Conservation (phyloP, 2,329 filamentous ascomycete genomes). For the Coniochaeta pulveracea region DNA sequence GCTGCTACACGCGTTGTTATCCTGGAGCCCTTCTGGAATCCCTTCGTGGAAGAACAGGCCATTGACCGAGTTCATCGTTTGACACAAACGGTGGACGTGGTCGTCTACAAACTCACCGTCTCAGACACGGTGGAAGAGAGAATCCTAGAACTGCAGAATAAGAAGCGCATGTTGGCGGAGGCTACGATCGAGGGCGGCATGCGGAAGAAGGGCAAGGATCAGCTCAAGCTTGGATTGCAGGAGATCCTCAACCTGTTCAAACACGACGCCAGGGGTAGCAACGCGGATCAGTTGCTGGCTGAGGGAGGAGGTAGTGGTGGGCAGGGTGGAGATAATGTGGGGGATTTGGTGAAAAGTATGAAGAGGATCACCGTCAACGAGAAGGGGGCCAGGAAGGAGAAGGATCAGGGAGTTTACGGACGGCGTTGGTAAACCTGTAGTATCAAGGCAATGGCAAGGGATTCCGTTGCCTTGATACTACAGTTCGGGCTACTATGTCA, state of each 20-base stretch:
- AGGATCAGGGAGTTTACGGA: slow-evolving; percentile 28
- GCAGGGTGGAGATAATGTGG: slow-evolving; percentile 9
- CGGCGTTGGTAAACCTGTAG: slow-evolving; percentile 30
- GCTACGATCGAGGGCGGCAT: slow-evolving; percentile 77
- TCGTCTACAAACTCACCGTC: slow-evolving; percentile 90
- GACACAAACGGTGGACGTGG: slow-evolving; percentile 88
- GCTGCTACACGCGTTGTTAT: slow-evolving; percentile 90
- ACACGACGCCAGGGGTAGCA: slow-evolving; percentile 48
- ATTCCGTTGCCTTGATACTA: too few relatives aligned
- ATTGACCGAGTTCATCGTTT: slow-evolving; percentile 98
- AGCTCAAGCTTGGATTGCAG: slow-evolving; percentile 78
- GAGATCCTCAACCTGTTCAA: slow-evolving; percentile 89
- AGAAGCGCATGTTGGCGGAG: slow-evolving; percentile 84
- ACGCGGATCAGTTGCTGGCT: too few relatives aligned
- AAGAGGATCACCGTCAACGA: slow-evolving; percentile 9
- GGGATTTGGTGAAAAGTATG: slow-evolving; percentile 13
- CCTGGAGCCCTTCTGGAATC: slow-evolving; percentile 97
- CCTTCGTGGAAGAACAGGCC: slow-evolving; percentile 96
- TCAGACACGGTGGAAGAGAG: slow-evolving; percentile 81
- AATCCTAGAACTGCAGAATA: slow-evolving; percentile 88
- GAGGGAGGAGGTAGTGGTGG: too few relatives aligned
- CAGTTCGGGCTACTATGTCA: too few relatives aligned
- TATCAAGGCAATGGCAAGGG: too few relatives aligned
- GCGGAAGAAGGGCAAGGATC: slow-evolving; percentile 45
- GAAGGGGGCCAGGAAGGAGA: slow-evolving; percentile 15